Base-by-base conservation (phyloP, 2,329 filamentous ascomycete species). In the Claviceps lovelessii region DNA sequence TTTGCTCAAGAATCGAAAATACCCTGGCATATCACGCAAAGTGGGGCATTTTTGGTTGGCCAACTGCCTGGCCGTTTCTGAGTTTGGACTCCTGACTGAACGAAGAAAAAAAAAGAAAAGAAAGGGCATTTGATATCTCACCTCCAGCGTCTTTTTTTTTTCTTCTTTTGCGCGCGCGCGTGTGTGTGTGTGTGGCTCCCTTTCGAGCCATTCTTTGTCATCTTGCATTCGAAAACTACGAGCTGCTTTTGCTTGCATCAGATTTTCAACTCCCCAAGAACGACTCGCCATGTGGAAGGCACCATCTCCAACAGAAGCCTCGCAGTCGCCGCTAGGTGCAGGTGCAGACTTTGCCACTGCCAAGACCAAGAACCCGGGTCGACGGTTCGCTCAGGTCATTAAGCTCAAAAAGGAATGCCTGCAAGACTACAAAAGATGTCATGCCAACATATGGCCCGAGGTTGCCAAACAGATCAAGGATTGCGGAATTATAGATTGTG, bases 371-470 rank as follows among this genome's bases (percentile, higher is more conserved):
- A 70, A 76, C 58, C 68, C 74, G 4, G 76, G 72, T 49, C 73
- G 74, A 4, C 79, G 85, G 57, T 77, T 89, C 61, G 85, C 78
- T 44, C 86, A 90, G 68, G 84, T 88, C 59, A 76, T 90, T 54
- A 83, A 81, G 64, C 76, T 91, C 55, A 86, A 83, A 68, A 80
- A 81, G 13, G 80, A 85, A 58, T 78, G 73, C 58, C 71, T 85
- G 15, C 76, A 78, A 28, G 78, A 82, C 59, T 91, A 90, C 72
- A 90, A 88, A 67, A 76, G 83, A 62, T 83, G 80, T 58, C 87
- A 90, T 64, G 81, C 80, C 7, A 76, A 76, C 5, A 85, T 89
- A 0, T 91, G 86, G 87, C 86, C 86, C 6, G 84, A 86, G 61
- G 86, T 93, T 1, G 70, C 88, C 39, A 76, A 81, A 66, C 84